A percentile compares a stretch with the other conserved stretches of the same genome.
These are phyloP conservation scores for Graphiopsis chlorocephala DNA, from an alignment of 2,329 filamentous ascomycete species.

Conservation along the genomic window DNA sequence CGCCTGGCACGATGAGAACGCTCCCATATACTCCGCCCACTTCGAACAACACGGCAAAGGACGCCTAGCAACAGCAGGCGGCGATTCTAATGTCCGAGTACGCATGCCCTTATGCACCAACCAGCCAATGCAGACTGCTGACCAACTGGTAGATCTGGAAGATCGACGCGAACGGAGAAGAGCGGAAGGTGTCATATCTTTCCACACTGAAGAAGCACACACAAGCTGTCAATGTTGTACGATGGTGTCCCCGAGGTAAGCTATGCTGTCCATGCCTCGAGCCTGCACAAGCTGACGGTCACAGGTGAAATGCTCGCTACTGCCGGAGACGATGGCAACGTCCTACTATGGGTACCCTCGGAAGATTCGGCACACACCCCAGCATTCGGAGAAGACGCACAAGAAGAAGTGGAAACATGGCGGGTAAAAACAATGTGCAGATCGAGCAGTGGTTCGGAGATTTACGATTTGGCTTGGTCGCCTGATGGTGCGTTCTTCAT, in stretches of 20 bases:
- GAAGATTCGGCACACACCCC: slow-evolving; percentile 64
- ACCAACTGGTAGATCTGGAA: slow-evolving; percentile 71
- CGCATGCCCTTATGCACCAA: not conserved
- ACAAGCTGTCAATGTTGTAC: slow-evolving; percentile 95
- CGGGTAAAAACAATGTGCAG: slow-evolving; percentile 96
- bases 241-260: slow-evolving; percentile 89
- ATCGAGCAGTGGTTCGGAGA: slow-evolving; percentile 81
- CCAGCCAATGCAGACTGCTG: slow-evolving; percentile 4
- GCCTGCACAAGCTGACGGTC: not conserved
- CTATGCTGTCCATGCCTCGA: slow-evolving; percentile 10
- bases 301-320: slow-evolving; percentile 89
- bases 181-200: slow-evolving; percentile 85
- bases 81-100: slow-evolving; percentile 94
- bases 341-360: slow-evolving; percentile 91
- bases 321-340: slow-evolving; percentile 94
- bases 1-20: slow-evolving; percentile 97
- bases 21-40: slow-evolving; percentile 94
- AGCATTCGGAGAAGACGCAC: slow-evolving; percentile 68
- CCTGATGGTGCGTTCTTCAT: slow-evolving; percentile 97
- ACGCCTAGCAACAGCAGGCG: slow-evolving; percentile 86
- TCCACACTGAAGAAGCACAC: slow-evolving; percentile 91
- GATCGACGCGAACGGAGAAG: slow-evolving; percentile 78
- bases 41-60: slow-evolving; percentile 92
- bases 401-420: slow-evolving; percentile 96
- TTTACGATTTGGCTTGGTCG: slow-evolving; percentile 98